Conservation (phyloP, 768 basidiomycete genomes). For the Leccinum subgranulosum region DNA sequence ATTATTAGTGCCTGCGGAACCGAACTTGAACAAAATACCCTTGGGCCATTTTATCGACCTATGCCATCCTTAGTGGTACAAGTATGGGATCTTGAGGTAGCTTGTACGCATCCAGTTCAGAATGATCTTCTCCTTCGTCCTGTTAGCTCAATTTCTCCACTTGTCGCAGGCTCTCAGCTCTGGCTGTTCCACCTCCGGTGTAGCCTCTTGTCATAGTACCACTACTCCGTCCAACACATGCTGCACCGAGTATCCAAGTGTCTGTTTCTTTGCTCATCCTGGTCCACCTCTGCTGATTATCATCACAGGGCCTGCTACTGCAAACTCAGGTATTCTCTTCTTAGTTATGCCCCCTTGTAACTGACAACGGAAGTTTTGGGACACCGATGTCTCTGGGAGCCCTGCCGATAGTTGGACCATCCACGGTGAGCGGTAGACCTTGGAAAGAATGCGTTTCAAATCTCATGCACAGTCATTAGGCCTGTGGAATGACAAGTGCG, state of each 20-base stretch:
- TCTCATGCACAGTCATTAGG: slow-evolving; percentile 34
- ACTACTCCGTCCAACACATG: slow-evolving; percentile 41
- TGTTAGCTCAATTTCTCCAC: slow-evolving; percentile 20
- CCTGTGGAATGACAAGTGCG: slow-evolving; percentile 65
- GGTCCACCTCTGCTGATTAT: background rate
- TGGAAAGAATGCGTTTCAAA: background rate
- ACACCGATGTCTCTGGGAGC: slow-evolving; percentile 59
- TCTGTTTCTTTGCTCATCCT: slow-evolving; percentile 30
- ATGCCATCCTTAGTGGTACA: slow-evolving; percentile 7
- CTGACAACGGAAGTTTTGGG: slow-evolving; percentile 61
- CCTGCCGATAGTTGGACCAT: slow-evolving; percentile 72
- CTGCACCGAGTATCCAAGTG: slow-evolving; percentile 66
- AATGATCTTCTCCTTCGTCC: slow-evolving; percentile 16
- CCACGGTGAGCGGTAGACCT: slow-evolving; percentile 48
- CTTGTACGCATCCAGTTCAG: background rate
- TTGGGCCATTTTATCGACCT: no score
- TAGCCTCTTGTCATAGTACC: slow-evolving; percentile 54
- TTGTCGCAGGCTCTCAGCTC: slow-evolving; percentile 35
- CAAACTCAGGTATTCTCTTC: slow-evolving; percentile 45
- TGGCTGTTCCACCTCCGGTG: slow-evolving; percentile 50
- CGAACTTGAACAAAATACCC: background rate
- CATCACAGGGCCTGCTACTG: slow-evolving; percentile 52
- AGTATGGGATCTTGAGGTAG: slow-evolving; percentile 4
- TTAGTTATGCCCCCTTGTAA: background rate
- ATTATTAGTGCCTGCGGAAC: background rate